Evolutionary conservation across 2,329 filamentous ascomycete species (phyloP), one percentile per base, ranked within the genome.

Genomic region (Ophiocordyceps camponoti-leonardi): DNA sequence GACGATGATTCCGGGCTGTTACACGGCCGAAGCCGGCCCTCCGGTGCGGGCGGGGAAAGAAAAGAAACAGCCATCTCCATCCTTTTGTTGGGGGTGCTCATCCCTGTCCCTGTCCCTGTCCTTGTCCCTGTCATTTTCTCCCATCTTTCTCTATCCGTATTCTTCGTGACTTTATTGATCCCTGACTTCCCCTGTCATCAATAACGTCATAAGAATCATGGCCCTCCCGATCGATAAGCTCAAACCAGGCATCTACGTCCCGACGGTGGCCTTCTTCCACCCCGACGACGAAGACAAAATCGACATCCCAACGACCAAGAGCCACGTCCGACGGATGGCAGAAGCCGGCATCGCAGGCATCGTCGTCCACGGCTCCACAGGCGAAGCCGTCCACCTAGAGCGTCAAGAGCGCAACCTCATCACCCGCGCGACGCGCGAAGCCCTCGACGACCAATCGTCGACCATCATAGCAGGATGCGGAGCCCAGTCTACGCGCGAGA

Each of bases 281-380:
- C 0, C 22, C 22, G n/a, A n/a, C 22, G 22, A 23, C 22, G 65
- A 68, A 33, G 75, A 79, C 55, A 67, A 71, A 5, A 59, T 79
- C 43, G 75, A 80, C 52, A 46, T 72, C n/a, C 60, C 64, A 19
- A 67, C 71, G 5, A 72, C 69, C 26, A 61, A 64, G 44, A 62
- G 63, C 20, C 69, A 73, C 48, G 76, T 76, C 26, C 64, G 74
- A 20, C 72, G 76, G 44, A 71, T 85, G 3, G 77, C 75, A 42
- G 61, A 72, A 46, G 71, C 77, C 20, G 80, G 79, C 33, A 70
- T 85, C 40, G 70, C 78, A 18, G 81, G 81, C 41, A 66, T 86
- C 44, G 75, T 83, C 19, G 77, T 76, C 4, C 80, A 83, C 58
- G 80, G 81, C 37, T 82, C 77, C 53, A 86, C 85, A 56, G 82